Conservation (phyloP, 495 filamentous ascomycete genomes). For the Penicilliopsis zonata region DNA sequence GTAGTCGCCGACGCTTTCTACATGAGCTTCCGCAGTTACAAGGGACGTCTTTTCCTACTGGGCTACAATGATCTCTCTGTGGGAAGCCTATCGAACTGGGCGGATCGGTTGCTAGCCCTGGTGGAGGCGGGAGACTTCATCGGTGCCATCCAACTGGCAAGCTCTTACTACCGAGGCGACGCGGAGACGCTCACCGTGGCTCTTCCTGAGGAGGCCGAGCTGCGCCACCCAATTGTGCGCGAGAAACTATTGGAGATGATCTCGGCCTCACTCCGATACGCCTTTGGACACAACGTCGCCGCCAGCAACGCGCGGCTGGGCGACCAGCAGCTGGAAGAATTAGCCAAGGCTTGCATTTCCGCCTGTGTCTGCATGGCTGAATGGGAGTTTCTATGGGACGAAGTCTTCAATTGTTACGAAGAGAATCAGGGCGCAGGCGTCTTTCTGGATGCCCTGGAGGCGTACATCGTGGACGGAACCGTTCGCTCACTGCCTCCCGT, state of each 20-base stretch:
- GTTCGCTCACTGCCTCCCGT: constrained; percentile 67
- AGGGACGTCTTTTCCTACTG: constrained; percentile 82
- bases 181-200: constrained; percentile 87
- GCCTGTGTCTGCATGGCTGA: constrained; percentile 69
- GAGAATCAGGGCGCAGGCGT: constrained; percentile 58
- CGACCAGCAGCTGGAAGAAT: constrained; percentile 51
- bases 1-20: constrained; percentile 96
- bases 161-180: constrained; percentile 79
- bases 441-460: constrained; percentile 78
- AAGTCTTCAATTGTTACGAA: constrained; percentile 81
- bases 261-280: constrained; percentile 82
- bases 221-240: constrained; percentile 70
- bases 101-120: constrained; percentile 86
- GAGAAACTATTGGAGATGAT: constrained; percentile 92
- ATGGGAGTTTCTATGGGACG: constrained; percentile 77
- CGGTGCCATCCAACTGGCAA: constrained; percentile 78
- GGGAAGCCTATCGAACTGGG: constrained; percentile 91
- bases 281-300: constrained; percentile 53
- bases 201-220: constrained; percentile 68
- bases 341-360: constrained; percentile 73
- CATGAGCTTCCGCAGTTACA: constrained; percentile 94
- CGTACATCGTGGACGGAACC: constrained; percentile 67
- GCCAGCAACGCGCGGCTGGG: constrained; percentile 37
- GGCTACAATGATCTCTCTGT: constrained; percentile 84
- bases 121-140: constrained; percentile 96